phyloP scores from a whole-genome alignment of 2,329 filamentous ascomycete species.

The Helotiales sp. region DNA sequence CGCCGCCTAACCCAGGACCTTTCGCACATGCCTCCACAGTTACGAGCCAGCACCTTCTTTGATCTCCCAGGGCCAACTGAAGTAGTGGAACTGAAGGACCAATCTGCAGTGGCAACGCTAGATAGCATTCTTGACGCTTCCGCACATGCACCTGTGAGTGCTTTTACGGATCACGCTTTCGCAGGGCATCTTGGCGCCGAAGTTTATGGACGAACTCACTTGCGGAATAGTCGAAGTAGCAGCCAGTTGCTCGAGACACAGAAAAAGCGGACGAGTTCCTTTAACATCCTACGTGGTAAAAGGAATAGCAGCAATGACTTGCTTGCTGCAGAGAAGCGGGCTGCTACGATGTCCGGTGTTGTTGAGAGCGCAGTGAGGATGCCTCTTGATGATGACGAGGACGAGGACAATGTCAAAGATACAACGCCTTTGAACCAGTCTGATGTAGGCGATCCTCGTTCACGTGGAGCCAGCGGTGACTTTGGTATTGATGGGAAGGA shows the following conservation, averaged over 20 bases:
- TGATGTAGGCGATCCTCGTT: slow-evolving; percentile 24
- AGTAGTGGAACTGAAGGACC: slow-evolving; percentile 66
- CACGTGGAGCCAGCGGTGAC: slow-evolving; percentile 23
- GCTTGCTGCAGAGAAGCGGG: slow-evolving; percentile 26
- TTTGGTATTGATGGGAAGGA: slow-evolving; percentile 33
- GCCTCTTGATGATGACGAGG: slow-evolving; percentile 36
- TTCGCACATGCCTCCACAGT: slow-evolving; percentile 74
- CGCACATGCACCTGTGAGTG: slow-evolving; percentile 82
- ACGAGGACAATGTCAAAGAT: slow-evolving; percentile 34
- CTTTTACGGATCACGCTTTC: slow-evolving; percentile 89
- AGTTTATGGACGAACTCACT: slow-evolving; percentile 69
- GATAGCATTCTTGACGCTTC: slow-evolving; percentile 93
- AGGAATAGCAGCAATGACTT: slow-evolving; percentile 35
- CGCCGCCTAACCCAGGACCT: slow-evolving; percentile 44
- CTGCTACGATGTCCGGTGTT: slow-evolving; percentile 34
- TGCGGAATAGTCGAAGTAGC: slow-evolving; percentile 57
- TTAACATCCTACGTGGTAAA: slow-evolving; percentile 50
- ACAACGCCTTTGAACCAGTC: slow-evolving; percentile 31
- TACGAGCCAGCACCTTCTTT: slow-evolving; percentile 91
- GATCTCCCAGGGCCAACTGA: slow-evolving; percentile 65
- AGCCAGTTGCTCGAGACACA: slow-evolving; percentile 41
- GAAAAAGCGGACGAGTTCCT: slow-evolving; percentile 54
- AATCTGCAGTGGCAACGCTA: slow-evolving; percentile 85
- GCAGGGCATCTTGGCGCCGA: slow-evolving; percentile 77
- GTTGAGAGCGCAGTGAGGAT: slow-evolving; percentile 28